Evolutionary conservation across 495 filamentous ascomycete species (phyloP), one percentile per base, ranked within the genome.

Genomic region (Choiromyces venosus): DNA sequence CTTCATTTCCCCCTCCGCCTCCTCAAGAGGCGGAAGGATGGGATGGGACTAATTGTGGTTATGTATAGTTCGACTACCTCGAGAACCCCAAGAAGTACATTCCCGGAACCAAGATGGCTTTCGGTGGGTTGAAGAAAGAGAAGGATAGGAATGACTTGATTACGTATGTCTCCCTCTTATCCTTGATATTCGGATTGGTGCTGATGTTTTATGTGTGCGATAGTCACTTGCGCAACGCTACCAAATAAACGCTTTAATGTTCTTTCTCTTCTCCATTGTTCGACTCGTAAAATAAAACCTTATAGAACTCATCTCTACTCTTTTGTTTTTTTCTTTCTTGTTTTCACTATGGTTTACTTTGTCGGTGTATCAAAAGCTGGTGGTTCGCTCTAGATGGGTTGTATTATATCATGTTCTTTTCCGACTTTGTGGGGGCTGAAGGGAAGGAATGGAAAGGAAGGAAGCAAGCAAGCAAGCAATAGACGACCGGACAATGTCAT

Each of bases 91-190:
- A 94, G 87, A 94, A 94, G 85, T 94, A 89, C 89, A 98, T 99
- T 76, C 96, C 95, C 81, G 95, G 95, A 79, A 99, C 95, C 85
- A 99, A 99, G 93, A 99, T 99, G 95, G 95, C 95, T 82, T 99
- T 99, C 84, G 95, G 95, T 86, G 95, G 95, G 83, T 87, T 99
- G 79, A 99, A 99, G 94, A 99, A 99, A 91, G 89, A 87, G 78
- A 97, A 97, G 91, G 95, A 99, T 87, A 88, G 95, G 84, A 98
- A 98, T 85, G 96, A 99, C 86, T 88, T 99, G 79, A 96, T 98
- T 88, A 94, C 93, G 92, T 96, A 91, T 80, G 92, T 87, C 80
- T 52, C 19, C 52, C 39, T 64, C 18, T 35, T 39, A 35, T 29
- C 5, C 8, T 37, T 35, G 56, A n/a, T 52, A 33, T 70, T 42